A percentile compares a stretch with the other conserved stretches of the same genome.
These are phyloP conservation scores for Lipomyces sp. DNA, from an alignment of 805 yeast species.

Conservation along the genomic window DNA sequence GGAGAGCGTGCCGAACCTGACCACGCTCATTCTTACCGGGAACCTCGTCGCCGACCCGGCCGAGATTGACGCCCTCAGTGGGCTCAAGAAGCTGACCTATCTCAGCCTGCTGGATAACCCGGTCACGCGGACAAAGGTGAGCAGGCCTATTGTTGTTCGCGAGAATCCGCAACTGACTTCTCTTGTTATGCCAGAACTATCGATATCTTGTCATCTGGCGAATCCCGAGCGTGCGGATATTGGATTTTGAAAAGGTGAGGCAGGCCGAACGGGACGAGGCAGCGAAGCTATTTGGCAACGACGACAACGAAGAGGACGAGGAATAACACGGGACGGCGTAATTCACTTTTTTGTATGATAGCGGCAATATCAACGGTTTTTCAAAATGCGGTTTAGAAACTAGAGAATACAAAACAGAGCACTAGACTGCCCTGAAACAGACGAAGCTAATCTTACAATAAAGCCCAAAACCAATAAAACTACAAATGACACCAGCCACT, in stretches of 20 bases:
- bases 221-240: constrained; percentile 57
- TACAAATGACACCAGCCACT: no score
- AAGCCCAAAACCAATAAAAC: no score
- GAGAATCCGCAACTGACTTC: neutral
- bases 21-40: constrained; percentile 50
- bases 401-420: no score
- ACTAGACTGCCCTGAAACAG: no score
- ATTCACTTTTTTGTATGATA: no score
- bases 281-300: constrained; percentile 43
- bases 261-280: constrained; percentile 52
- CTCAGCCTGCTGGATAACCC: constrained; percentile 49
- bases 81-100: constrained; percentile 45
- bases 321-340: no score
- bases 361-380: no score
- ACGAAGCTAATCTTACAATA: no score
- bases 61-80: constrained; percentile 43
- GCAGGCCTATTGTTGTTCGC: neutral
- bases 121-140: constrained; percentile 25
- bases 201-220: constrained; percentile 58
- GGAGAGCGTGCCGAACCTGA: constrained; percentile 47
- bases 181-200: constrained; percentile 47
- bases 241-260: constrained; percentile 68
- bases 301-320: constrained; percentile 29
- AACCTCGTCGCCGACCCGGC: constrained; percentile 50
- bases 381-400: no score